Evolutionary conservation across 2,329 filamentous ascomycete species (phyloP).

Genomic region (Cladosporium sp.): DNA sequence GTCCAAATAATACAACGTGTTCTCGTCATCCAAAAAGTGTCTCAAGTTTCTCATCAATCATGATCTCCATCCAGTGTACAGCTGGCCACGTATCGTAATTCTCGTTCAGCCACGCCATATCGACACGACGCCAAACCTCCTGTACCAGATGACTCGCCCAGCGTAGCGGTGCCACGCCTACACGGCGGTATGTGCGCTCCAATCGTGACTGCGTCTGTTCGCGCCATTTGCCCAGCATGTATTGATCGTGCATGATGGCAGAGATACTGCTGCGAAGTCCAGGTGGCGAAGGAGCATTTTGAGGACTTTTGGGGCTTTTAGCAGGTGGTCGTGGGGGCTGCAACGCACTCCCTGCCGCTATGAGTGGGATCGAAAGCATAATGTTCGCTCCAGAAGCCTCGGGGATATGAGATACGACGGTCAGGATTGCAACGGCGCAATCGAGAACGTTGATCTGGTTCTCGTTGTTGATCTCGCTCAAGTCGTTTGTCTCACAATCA

Average conservation of each 20-base stretch:
- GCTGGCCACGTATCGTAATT: neutral
- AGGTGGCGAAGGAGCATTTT: neutral
- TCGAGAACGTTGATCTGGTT: constrained; percentile 5
- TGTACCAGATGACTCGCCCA: constrained; percentile 14
- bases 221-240: neutral
- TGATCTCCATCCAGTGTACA: constrained; percentile 19
- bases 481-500: no score
- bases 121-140: constrained; percentile 15
- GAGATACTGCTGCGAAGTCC: neutral
- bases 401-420: constrained; percentile 12
- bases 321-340: neutral
- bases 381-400: constrained; percentile 12
- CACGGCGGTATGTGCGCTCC: constrained; percentile 6
- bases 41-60: constrained; percentile 15
- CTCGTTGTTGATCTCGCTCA: neutral
- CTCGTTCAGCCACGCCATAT: constrained; percentile 9
- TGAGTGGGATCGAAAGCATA: constrained; percentile 14
- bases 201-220: neutral
- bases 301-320: neutral
- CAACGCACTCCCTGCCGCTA: constrained; percentile 12
- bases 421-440: constrained; percentile 12
- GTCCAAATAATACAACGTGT: neutral
- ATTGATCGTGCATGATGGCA: neutral
- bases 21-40: constrained; percentile 15
- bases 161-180: constrained; percentile 12